A percentile compares a stretch with the other conserved stretches of the same genome.
phyloP scores from a whole-genome alignment of 495 filamentous ascomycete species.

The Bombardia bombarda region DNA sequence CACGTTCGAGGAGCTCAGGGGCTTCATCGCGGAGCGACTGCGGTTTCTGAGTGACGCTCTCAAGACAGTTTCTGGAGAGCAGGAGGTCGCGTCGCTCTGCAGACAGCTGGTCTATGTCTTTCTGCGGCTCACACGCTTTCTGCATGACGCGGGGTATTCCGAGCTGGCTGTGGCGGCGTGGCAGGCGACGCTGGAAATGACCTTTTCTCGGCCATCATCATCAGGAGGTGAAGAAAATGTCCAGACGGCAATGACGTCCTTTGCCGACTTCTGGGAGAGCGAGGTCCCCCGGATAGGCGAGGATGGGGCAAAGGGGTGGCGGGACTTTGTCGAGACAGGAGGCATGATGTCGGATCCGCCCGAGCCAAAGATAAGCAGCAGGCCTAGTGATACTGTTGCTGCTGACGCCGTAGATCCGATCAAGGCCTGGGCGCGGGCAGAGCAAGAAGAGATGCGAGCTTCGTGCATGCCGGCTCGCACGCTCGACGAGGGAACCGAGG shows the following conservation, averaged over 20 bases:
- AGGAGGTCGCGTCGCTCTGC: slow-evolving; percentile 18
- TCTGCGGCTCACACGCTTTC: slow-evolving; percentile 61
- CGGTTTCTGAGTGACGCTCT: slow-evolving; percentile 34
- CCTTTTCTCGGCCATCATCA: slow-evolving; percentile 50
- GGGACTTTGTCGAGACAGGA: slow-evolving; percentile 36
- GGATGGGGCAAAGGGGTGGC: slow-evolving; percentile 61
- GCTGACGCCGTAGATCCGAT: too few species aligned
- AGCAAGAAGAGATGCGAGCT: slow-evolving; percentile 39
- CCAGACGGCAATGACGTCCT: slow-evolving; percentile 31
- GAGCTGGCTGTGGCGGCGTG: slow-evolving; percentile 73
- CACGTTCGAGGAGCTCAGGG: slow-evolving; percentile 55
- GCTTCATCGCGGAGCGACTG: slow-evolving; percentile 50
- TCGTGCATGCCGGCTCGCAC: slow-evolving; percentile 57
- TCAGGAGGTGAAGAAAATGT: slow-evolving; percentile 21
- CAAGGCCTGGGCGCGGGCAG: slow-evolving; percentile 53
- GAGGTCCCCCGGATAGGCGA: slow-evolving; percentile 80
- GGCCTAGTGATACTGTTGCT: too few species aligned
- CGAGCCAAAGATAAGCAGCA: slow-evolving; percentile 18
- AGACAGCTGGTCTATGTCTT: slow-evolving; percentile 63
- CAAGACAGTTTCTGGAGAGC: slow-evolving; percentile 8
- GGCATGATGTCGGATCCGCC: slow-evolving; percentile 25
- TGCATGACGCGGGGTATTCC: slow-evolving; percentile 71
- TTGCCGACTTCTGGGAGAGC: slow-evolving; percentile 78
- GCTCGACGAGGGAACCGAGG: slow-evolving; percentile 54
- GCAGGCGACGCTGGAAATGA: slow-evolving; percentile 75